Base-by-base conservation (phyloP, 129 eudicot species). In the Chrysanthemum makinoi region DNA sequence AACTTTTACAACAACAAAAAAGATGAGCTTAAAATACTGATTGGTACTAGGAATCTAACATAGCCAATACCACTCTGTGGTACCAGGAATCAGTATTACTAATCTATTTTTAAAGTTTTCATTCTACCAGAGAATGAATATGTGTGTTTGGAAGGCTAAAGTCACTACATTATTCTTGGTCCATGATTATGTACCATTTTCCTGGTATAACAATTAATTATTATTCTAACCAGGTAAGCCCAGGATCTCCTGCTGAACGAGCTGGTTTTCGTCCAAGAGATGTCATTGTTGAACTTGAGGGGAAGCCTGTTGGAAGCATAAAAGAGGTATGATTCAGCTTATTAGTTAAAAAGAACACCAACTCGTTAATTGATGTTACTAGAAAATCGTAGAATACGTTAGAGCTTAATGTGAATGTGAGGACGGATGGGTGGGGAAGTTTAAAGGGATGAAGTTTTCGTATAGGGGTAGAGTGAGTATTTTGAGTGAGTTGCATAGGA, bases 341-440 rank as follows among this genome's bases (percentile, higher is more conserved):
- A 51, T 15, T 70, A 72, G n/a, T 39, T 17, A 9, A 15, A 44
- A 53, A 47, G 59, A 10, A 24, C 4, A 15, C 49, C 13, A 20
- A 61, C 5, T 26, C 14, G 61, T 26, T 24, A 49, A 60, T 30
- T 20, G 55, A 13, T 55, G 47, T 24, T 54, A 8, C 44, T 20
- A 10, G 35, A 0, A 17, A 18, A 4, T 16, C 14, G 2, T 48
- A 48, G 53, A 48, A 48, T 71, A 82, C 86, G 1, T 62, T 58
- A 60, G 99, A 90, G 91, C 87, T 94, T 48, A 87, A 54, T 80
- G 61, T 94, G 20, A 94, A 79, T 80, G 89, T 94, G 39, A 76
- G 99, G 77, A 84, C 96, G 1, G 99, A 94, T 84, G 93, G 99
- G 46, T 83, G 82, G 99, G 99, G 65, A 94, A 94, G 77, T 94